These are phyloP conservation scores for Rhododendron molle DNA, from an alignment of 148 eudicot genomes.

Conservation along the genomic window DNA sequence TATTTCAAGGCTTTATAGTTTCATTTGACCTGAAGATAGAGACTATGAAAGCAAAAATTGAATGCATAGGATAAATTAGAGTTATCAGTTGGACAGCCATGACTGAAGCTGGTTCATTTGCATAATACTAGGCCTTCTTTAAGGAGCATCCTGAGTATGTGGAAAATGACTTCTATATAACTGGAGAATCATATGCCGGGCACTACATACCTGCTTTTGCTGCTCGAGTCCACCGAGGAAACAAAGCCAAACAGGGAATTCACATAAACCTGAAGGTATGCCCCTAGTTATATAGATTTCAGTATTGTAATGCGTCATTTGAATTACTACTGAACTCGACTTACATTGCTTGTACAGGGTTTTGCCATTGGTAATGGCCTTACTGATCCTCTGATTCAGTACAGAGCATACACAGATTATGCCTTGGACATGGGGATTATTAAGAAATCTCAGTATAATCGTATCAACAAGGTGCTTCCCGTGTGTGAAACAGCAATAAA, in stretches of 20 bases:
- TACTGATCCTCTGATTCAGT: slow-evolving; percentile 78
- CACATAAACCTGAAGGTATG: slow-evolving; percentile 85
- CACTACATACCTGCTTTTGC: slow-evolving; percentile 97
- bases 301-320: not conserved
- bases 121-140: slow-evolving; percentile 66
- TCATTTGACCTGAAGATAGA: not conserved
- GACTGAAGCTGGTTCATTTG: slow-evolving; percentile 7
- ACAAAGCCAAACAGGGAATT: slow-evolving; percentile 66
- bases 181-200: slow-evolving; percentile 96
- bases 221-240: slow-evolving; percentile 72
- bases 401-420: slow-evolving; percentile 85
- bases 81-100: not conserved
- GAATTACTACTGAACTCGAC: not conserved
- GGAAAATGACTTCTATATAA: slow-evolving; percentile 78
- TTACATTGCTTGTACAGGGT: slow-evolving; percentile 42
- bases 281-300: not conserved
- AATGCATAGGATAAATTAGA: not conserved
- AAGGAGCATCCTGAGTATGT: slow-evolving; percentile 62
- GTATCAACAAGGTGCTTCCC: slow-evolving; percentile 69
- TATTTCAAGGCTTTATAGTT: not conserved
- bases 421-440: slow-evolving; percentile 84
- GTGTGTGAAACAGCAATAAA: slow-evolving; percentile 71
- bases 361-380: slow-evolving; percentile 92
- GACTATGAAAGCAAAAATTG: not conserved
- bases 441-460: slow-evolving; percentile 46